These are phyloP conservation scores for Rhinocladiella mackenziei DNA, from an alignment of 2,329 filamentous ascomycete species.

Conservation along the genomic window DNA sequence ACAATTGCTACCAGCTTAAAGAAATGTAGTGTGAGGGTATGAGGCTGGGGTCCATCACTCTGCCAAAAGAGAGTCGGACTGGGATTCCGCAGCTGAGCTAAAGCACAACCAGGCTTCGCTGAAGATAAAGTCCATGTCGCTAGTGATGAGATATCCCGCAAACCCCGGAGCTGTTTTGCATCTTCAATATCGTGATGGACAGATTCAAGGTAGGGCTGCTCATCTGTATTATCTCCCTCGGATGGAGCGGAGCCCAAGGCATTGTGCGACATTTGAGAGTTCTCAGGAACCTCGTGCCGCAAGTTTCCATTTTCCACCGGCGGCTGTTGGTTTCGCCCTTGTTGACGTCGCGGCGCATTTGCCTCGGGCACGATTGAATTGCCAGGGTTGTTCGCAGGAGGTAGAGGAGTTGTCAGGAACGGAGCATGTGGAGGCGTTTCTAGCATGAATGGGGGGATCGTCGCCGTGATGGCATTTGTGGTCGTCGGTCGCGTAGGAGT, in stretches of 20 bases:
- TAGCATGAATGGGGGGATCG: conserved; percentile 32
- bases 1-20: conserved; percentile 51
- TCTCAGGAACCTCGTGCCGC: conserved; percentile 12
- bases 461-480: conserved; percentile 29
- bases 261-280: conserved; percentile 21
- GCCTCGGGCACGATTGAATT: conserved; percentile 23
- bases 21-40: conserved; percentile 62
- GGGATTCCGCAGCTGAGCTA: conserved; percentile 56
- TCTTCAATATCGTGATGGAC: conserved; percentile 27
- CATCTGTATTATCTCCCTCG: conserved; percentile 19
- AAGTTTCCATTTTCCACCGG: conserved; percentile 14
- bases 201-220: conserved; percentile 26
- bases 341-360: conserved; percentile 19
- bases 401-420: conserved; percentile 28
- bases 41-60: conserved; percentile 62
- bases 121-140: conserved; percentile 64
- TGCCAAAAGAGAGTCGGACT: conserved; percentile 60
- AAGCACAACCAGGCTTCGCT: conserved; percentile 59
- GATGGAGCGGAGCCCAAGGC: conserved; percentile 18
- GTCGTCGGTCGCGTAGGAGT: conserved; percentile 26
- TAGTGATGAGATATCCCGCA: conserved; percentile 62
- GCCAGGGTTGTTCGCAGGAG: conserved; percentile 23
- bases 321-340: conserved; percentile 19
- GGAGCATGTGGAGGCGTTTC: conserved; percentile 31
- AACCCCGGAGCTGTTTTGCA: conserved; percentile 28